A percentile compares a stretch with the other conserved stretches of the same genome.
Evolutionary conservation across 306 rosid species (phyloP).

Genomic region (Prunus mira): DNA sequence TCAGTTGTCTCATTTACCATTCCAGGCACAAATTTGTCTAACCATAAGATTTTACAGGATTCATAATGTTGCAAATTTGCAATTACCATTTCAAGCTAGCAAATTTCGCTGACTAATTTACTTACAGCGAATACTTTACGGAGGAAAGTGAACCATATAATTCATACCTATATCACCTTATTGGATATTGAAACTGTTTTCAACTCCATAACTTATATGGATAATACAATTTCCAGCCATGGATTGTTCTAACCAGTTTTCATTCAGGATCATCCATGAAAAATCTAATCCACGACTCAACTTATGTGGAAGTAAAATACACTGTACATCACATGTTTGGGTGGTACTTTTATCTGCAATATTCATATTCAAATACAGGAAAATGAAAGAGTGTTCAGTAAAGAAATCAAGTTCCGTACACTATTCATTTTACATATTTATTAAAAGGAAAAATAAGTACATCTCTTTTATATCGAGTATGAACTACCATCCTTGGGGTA

Average conservation of each 20-base stretch:
- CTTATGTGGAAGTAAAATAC: too few species aligned
- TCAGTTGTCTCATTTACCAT: neutral
- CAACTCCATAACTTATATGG: too few species aligned
- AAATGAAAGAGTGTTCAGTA: neutral
- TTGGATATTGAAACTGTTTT: too few species aligned
- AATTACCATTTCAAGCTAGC: neutral
- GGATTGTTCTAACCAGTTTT: too few species aligned
- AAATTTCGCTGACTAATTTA: neutral
- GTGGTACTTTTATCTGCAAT: too few species aligned
- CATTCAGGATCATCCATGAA: too few species aligned
- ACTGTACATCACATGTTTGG: too few species aligned
- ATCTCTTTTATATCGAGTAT: conserved; percentile 4
- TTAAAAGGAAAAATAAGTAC: neutral
- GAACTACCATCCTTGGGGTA: neutral
- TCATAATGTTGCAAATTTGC: neutral
- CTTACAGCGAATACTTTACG: neutral
- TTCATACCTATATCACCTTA: neutral
- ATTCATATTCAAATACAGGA: neutral
- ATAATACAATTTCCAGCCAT: too few species aligned
- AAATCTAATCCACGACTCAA: too few species aligned
- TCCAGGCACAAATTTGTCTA: neutral
- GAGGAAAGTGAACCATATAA: neutral
- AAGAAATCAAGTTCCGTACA: conserved; percentile 3
- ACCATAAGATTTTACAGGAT: neutral
- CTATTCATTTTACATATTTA: neutral